These are phyloP conservation scores for Paramarasmius palmivorus DNA, from an alignment of 1,284 basidiomycete genomes.

Conservation along the genomic window DNA sequence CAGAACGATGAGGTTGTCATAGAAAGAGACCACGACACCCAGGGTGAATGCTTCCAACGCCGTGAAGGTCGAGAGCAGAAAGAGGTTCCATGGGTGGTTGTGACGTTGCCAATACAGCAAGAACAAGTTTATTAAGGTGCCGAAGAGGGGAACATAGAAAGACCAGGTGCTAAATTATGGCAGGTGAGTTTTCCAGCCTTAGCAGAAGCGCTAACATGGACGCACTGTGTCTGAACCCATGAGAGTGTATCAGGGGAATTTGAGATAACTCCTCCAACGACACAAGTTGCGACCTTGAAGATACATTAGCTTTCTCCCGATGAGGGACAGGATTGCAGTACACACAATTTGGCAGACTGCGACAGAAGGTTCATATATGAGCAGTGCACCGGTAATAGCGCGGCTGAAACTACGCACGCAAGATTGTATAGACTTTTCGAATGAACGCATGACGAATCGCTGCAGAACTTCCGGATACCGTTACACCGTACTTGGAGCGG, in stretches of 20 bases:
- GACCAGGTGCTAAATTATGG: slow-evolving; percentile 57
- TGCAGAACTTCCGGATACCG: slow-evolving; percentile 69
- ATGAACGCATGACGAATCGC: slow-evolving; percentile 77
- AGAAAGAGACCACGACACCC: slow-evolving; percentile 77
- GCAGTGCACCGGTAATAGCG: not conserved
- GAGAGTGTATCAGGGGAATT: slow-evolving; percentile 52
- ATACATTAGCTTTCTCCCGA: not conserved
- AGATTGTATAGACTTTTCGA: slow-evolving; percentile 80
- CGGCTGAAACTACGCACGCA: slow-evolving; percentile 51
- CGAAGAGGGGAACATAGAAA: slow-evolving; percentile 75
- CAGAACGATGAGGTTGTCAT: slow-evolving; percentile 75
- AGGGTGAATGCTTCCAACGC: slow-evolving; percentile 79
- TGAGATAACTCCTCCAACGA: slow-evolving; percentile 70
- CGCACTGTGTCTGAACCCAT: slow-evolving; percentile 74
- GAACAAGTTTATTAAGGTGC: slow-evolving; percentile 73
- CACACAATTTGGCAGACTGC: slow-evolving; percentile 47
- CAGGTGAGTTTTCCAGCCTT: slow-evolving; percentile 1
- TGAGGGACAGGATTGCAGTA: not conserved
- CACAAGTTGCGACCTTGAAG: slow-evolving; percentile 62
- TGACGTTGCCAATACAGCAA: slow-evolving; percentile 88
- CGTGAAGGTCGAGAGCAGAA: slow-evolving; percentile 79
- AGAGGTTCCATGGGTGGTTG: slow-evolving; percentile 79
- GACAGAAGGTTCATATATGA: slow-evolving; percentile 13
- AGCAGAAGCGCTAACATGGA: slow-evolving; percentile 9
- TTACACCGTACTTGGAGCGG: slow-evolving; percentile 65